A percentile compares a stretch with the other conserved stretches of the same genome.
phyloP scores from a whole-genome alignment of 2,329 filamentous ascomycete species.

The Aspergillus caelatus region DNA sequence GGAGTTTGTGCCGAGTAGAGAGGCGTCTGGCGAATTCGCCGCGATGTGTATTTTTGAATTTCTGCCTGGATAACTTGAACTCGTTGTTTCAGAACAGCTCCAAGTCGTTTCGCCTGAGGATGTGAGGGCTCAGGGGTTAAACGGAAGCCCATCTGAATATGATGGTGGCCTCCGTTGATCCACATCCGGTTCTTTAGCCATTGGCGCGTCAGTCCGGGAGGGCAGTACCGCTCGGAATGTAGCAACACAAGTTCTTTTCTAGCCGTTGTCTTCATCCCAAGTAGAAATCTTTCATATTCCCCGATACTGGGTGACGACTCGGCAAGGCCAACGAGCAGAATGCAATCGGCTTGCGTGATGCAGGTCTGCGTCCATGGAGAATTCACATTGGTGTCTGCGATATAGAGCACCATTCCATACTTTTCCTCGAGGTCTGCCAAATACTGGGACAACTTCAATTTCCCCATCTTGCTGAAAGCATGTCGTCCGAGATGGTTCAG shows the following conservation, averaged over 20 bases:
- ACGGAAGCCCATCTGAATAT: slow-evolving; percentile 92
- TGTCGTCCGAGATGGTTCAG: slow-evolving; percentile 93
- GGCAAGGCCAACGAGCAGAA: slow-evolving; percentile 86
- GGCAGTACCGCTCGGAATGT: slow-evolving; percentile 85
- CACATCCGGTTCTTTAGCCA: slow-evolving; percentile 94
- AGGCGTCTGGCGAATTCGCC: slow-evolving; percentile 83
- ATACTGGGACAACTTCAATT: slow-evolving; percentile 92
- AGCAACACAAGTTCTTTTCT: slow-evolving; percentile 89
- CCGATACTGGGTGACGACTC: slow-evolving; percentile 89
- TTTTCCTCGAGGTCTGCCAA: slow-evolving; percentile 96
- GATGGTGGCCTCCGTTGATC: slow-evolving; percentile 98
- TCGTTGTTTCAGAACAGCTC: slow-evolving; percentile 83
- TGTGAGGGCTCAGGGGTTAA: slow-evolving; percentile 75
- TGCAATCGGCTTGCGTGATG: slow-evolving; percentile 94
- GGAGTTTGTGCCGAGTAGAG: slow-evolving; percentile 90
- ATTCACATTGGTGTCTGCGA: slow-evolving; percentile 95
- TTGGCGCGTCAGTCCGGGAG: slow-evolving; percentile 78
- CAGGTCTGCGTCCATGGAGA: slow-evolving; percentile 98
- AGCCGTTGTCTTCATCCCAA: slow-evolving; percentile 96
- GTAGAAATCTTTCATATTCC: slow-evolving; percentile 93
- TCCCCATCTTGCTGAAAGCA: slow-evolving; percentile 96
- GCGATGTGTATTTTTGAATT: slow-evolving; percentile 96
- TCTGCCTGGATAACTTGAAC: slow-evolving; percentile 95
- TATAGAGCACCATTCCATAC: slow-evolving; percentile 91
- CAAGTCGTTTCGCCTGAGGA: slow-evolving; percentile 74